phyloP scores from a whole-genome alignment of 2,329 filamentous ascomycete genomes.

The Phyllachora maydis region DNA sequence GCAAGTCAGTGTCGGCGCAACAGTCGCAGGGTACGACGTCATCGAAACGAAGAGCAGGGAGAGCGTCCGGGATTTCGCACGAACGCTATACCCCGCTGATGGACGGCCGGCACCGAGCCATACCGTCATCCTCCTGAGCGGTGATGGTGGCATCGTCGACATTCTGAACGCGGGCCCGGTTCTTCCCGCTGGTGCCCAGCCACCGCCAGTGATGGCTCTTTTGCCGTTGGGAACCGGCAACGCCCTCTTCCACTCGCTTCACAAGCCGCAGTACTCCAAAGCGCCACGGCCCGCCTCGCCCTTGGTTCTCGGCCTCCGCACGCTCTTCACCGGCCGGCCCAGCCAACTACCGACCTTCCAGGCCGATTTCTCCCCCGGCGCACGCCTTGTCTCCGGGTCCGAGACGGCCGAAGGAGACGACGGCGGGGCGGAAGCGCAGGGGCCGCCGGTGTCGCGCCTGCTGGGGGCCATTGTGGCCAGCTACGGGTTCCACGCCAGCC shows the following conservation, averaged over 20 bases:
- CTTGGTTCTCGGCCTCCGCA: conserved; percentile 28
- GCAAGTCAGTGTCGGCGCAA: no score
- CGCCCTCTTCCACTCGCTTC: conserved; percentile 39
- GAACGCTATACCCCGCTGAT: no score
- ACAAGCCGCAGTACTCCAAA: conserved; percentile 30
- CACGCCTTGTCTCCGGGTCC: conserved; percentile 24
- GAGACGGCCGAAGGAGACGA: conserved; percentile 8
- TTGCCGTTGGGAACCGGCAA: conserved; percentile 46
- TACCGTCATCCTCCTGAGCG: conserved; percentile 60
- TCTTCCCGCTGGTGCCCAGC: no score
- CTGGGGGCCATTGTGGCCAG: conserved; percentile 71
- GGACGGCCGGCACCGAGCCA: conserved; percentile 22
- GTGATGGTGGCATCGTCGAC: conserved; percentile 74
- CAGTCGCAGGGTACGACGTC: no score
- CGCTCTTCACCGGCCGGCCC: conserved; percentile 35
- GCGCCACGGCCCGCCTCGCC: conserved; percentile 14
- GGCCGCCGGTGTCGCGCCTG: conserved; percentile 16
- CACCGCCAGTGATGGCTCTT: conserved; percentile 23
- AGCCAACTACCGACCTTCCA: conserved; percentile 39
- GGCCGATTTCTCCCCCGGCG: conserved; percentile 37
- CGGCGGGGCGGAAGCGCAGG: conserved; percentile 10
- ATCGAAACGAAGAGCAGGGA: not conserved
- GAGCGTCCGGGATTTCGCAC: no score
- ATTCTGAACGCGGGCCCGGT: conserved; percentile 36
- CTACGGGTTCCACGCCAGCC: conserved; percentile 73